Percentiles rank a stretch among this genome's conserved stretches.
Evolutionary conservation across 192 early-diverging fungal species (phyloP).

Genomic region (Allomyces javanicus): DNA sequence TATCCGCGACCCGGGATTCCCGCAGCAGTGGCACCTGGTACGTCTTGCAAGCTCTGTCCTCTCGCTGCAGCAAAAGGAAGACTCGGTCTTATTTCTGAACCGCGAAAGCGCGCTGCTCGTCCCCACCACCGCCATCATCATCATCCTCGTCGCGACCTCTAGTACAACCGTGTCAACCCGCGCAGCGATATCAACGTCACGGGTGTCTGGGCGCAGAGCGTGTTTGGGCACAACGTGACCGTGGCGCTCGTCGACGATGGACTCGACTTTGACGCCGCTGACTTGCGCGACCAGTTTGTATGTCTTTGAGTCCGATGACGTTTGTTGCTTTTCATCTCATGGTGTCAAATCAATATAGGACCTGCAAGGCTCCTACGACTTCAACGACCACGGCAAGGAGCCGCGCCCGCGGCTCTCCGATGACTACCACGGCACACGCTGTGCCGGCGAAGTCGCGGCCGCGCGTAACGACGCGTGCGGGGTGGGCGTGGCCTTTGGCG

Average conservation of each 20-base stretch:
- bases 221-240: slow-evolving; percentile 67
- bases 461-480: slow-evolving; percentile 79
- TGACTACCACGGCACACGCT: slow-evolving; percentile 90
- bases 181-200: slow-evolving; percentile 88
- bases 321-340: neutral
- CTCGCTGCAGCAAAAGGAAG: too few relatives aligned
- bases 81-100: too few relatives aligned
- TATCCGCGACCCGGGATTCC: slow-evolving; percentile 17
- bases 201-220: slow-evolving; percentile 68
- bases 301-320: slow-evolving; percentile 10
- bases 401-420: slow-evolving; percentile 55
- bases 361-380: slow-evolving; percentile 82
- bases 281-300: slow-evolving; percentile 76
- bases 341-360: slow-evolving; percentile 17
- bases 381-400: slow-evolving; percentile 53
- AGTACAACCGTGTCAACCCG: slow-evolving; percentile 16
- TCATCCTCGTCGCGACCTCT: too few relatives aligned
- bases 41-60: too few relatives aligned
- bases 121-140: too few relatives aligned
- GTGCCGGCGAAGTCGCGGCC: slow-evolving; percentile 93
- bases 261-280: slow-evolving; percentile 63
- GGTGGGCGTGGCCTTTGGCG: slow-evolving; percentile 75
- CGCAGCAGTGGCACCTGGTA: slow-evolving; percentile 27
- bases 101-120: too few relatives aligned
- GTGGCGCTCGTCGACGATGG: slow-evolving; percentile 95